Percentiles rank a stretch among this genome's conserved stretches.
Evolutionary conservation across 2,329 filamentous ascomycete species (phyloP).

Genomic region (Sarocladium brachiariae): DNA sequence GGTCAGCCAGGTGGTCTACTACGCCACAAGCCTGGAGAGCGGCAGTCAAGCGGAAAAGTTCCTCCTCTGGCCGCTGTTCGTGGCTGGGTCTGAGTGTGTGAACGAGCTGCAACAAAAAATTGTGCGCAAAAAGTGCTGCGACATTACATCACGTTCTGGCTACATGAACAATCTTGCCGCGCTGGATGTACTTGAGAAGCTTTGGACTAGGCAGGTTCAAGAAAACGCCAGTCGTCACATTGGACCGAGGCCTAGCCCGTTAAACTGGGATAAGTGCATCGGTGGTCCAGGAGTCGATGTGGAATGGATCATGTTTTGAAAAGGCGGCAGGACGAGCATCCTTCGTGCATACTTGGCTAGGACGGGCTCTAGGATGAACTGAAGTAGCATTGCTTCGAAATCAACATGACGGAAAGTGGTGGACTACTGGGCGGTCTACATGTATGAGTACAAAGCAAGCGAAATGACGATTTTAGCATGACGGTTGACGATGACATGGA

Average conservation of each 20-base stretch:
- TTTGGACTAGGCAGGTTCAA: conserved; percentile 60
- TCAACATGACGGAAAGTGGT: neutral
- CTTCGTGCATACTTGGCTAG: no score
- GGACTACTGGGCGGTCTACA: neutral
- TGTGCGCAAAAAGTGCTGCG: conserved; percentile 72
- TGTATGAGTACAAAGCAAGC: conserved; percentile 9
- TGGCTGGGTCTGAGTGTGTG: conserved; percentile 83
- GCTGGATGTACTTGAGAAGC: conserved; percentile 75
- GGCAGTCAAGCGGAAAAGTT: conserved; percentile 76
- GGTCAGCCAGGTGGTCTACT: conserved; percentile 74
- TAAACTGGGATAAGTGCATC: conserved; percentile 53
- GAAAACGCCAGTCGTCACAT: conserved; percentile 29
- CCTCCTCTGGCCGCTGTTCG: conserved; percentile 86
- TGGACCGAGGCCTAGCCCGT: conserved; percentile 34
- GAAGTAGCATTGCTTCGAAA: neutral
- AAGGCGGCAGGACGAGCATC: no score
- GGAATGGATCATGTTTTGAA: conserved; percentile 62
- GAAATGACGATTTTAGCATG: conserved; percentile 12
- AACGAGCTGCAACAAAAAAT: conserved; percentile 71
- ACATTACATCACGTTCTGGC: conserved; percentile 81
- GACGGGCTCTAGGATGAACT: no score
- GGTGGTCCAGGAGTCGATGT: conserved; percentile 50
- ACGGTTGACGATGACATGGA: conserved; percentile 2
- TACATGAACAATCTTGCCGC: conserved; percentile 91
- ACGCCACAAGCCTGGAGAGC: conserved; percentile 71